These are phyloP conservation scores for Fraxinus baroniana DNA, from an alignment of 305 asterid species.

Conservation along the genomic window DNA sequence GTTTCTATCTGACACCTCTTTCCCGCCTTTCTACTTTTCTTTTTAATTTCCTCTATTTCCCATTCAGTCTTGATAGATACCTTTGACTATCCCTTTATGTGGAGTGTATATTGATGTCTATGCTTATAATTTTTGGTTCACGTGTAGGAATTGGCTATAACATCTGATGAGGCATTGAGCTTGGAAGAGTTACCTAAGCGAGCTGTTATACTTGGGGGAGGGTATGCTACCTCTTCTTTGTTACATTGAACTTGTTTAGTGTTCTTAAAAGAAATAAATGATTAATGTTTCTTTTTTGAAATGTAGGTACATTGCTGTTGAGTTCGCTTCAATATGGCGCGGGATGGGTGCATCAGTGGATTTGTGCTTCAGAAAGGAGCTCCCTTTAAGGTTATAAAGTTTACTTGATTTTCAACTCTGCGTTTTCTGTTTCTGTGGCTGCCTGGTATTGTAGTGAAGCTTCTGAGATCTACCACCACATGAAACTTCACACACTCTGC, in stretches of 20 bases:
- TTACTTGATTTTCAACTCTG: constrained; percentile 16
- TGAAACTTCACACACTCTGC: background rate
- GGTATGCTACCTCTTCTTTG: constrained; percentile 45
- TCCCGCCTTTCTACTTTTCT: background rate
- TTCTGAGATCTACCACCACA: background rate
- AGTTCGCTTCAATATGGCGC: constrained; percentile 99
- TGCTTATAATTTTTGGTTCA: constrained; percentile 10
- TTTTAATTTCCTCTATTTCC: background rate
- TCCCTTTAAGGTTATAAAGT: constrained; percentile 74
- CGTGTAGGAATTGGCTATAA: constrained; percentile 77
- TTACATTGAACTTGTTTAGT: constrained; percentile 15
- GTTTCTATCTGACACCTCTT: background rate
- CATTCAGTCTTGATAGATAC: background rate
- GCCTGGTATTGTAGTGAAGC: constrained; percentile 6
- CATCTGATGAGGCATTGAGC: constrained; percentile 98
- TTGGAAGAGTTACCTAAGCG: constrained; percentile 92
- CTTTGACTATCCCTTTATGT: constrained; percentile 2
- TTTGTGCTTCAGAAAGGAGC: constrained; percentile 85
- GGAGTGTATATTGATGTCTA: background rate
- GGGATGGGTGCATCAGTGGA: constrained; percentile 95
- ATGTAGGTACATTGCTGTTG: constrained; percentile 92
- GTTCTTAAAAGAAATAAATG: constrained; percentile 15
- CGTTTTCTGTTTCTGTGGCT: background rate
- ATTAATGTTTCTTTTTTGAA: background rate
- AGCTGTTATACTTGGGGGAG: constrained; percentile 87